Evolutionary conservation across 2,329 filamentous ascomycete genomes (phyloP), one percentile per base, ranked within the genome.

Genomic region (Fusarium sulawesiense): DNA sequence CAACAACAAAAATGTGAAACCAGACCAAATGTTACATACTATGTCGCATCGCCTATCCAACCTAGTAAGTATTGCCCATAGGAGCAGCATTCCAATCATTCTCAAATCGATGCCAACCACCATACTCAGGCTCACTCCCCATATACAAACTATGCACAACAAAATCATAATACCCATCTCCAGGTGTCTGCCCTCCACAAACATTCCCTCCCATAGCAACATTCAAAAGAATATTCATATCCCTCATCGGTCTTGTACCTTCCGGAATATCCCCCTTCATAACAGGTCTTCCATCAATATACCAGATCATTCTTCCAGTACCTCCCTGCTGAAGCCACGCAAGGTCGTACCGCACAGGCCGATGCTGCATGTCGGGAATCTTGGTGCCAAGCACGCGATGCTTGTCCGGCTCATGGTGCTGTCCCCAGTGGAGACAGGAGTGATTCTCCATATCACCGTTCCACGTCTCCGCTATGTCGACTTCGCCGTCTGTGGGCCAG

Each of bases 141-240:
- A 89, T 81, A 67, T 81, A 84, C 50, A 89, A 66, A 25, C 81
- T 80, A 60, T 86, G 83, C 1, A 89, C 78, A 4, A 88, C 82
- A 76, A 89, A 82, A 60, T 89, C 87, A 72, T 89, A 89, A 23
- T 79, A 76, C 0, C 87, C 87, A 67, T 88, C 83, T 1, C 71
- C 76, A 1, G 87, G 87, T 16, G 80, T 77, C 72, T 81, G 82
- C 0, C 86, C 86, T 18, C 82, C 77, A 68, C 86, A 88, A 7
- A 89, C 87, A 62, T 86, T 88, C 0, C 87, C 87, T 0, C 87
- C 87, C 84, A 89, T 88, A 2, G 87, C 87, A n/a, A 89, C 81
- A 61, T 89, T 89, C 20, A 89, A 81, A 63, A 89, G 76, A 11
- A 89, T 78, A 20, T 83, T 83, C 78, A 84, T 89, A 27, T 89